Conservation (phyloP, 2,329 filamentous ascomycete species). For the Neofusicoccum sp. region DNA sequence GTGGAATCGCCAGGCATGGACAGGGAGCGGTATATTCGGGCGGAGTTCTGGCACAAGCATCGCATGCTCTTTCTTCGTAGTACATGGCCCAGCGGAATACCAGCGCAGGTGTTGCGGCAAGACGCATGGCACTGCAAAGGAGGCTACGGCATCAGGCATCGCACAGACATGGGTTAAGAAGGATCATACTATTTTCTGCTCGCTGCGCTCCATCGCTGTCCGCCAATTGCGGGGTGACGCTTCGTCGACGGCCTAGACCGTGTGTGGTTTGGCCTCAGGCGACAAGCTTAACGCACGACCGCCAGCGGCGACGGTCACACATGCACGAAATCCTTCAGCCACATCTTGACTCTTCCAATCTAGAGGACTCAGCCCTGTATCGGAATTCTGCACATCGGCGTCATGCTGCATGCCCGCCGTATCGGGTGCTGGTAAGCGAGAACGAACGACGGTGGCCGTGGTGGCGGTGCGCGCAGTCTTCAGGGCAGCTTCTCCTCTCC, state of each 20-base stretch:
- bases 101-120: constrained; percentile 12
- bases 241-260: no score
- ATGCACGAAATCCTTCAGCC: not conserved
- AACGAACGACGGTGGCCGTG: not conserved
- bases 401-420: not conserved
- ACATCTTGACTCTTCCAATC: not conserved
- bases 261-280: no score
- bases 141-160: not conserved
- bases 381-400: not conserved
- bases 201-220: not conserved
- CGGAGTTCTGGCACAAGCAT: not conserved
- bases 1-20: not conserved
- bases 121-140: not conserved
- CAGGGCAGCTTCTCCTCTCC: not conserved
- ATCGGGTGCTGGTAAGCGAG: not conserved
- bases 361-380: not conserved
- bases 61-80: not conserved
- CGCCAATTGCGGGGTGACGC: no score
- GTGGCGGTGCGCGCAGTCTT: not conserved
- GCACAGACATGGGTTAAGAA: not conserved
- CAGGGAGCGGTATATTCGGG: not conserved
- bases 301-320: not conserved
- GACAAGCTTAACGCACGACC: no score
- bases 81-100: not conserved
- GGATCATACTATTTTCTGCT: not conserved